Evolutionary conservation across 331 rosid species (phyloP).

Genomic region (Malus hybrid): DNA sequence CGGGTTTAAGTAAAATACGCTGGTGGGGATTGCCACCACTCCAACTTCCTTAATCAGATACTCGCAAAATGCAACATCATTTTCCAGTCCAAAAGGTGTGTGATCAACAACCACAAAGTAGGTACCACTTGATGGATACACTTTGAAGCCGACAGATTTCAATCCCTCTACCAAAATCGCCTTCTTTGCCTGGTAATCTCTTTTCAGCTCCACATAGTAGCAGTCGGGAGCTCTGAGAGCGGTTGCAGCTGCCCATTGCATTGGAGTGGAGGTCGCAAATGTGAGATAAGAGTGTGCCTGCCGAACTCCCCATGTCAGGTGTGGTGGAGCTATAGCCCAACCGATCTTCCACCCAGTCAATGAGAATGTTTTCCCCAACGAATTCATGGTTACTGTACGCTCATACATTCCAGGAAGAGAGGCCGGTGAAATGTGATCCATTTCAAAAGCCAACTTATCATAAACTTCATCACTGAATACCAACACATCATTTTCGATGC

Average conservation of each 20-base stretch:
- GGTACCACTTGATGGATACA: constrained; percentile 79
- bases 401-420: constrained; percentile 92
- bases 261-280: constrained; percentile 69
- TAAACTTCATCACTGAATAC: constrained; percentile 82
- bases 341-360: constrained; percentile 95
- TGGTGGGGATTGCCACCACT: constrained; percentile 90
- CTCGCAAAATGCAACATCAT: constrained; percentile 83
- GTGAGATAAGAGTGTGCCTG: constrained; percentile 78
- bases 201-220: constrained; percentile 60
- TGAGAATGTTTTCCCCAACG: constrained; percentile 91
- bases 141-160: constrained; percentile 74
- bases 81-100: constrained; percentile 76
- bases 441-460: constrained; percentile 86
- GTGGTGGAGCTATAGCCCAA: constrained; percentile 88
- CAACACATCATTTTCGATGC: constrained; percentile 81
- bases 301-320: constrained; percentile 80
- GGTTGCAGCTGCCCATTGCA: constrained; percentile 79
- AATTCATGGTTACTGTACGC: constrained; percentile 83
- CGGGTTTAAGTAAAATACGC: constrained; percentile 85
- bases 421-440: constrained; percentile 81
- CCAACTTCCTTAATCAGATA: constrained; percentile 89
- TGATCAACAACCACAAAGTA: constrained; percentile 90
- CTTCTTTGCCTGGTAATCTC: constrained; percentile 68
- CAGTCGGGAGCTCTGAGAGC: constrained; percentile 91
- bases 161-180: constrained; percentile 79